A percentile compares a stretch with the other conserved stretches of the same genome.
These are phyloP conservation scores for Rauvolfia tetraphylla DNA, from an alignment of 257 asterid genomes.

Conservation along the genomic window DNA sequence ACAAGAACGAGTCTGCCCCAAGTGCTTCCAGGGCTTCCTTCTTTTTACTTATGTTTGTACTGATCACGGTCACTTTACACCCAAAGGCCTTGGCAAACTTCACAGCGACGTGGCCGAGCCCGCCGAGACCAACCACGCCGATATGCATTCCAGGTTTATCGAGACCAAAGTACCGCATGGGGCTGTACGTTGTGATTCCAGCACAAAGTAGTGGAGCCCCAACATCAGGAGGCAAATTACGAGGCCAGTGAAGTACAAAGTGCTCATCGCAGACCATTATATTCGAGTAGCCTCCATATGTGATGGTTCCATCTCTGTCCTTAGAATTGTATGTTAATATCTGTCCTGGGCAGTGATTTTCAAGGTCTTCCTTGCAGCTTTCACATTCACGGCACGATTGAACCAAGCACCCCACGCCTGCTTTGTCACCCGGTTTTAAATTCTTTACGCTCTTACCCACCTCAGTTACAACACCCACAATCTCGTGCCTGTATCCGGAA, in stretches of 20 bases:
- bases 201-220: constrained; percentile 64
- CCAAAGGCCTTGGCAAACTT: constrained; percentile 64
- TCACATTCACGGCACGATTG: constrained; percentile 7
- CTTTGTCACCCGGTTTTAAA: constrained; percentile 16
- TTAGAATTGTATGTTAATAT: constrained; percentile 30
- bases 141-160: constrained; percentile 46
- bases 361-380: constrained; percentile 1
- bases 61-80: constrained; percentile 45
- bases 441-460: constrained; percentile 11
- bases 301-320: constrained; percentile 36
- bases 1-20: constrained; percentile 49
- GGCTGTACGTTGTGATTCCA: constrained; percentile 59
- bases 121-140: constrained; percentile 55
- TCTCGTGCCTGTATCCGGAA: constrained; percentile 10
- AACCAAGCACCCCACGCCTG: constrained; percentile 18
- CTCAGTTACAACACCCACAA: constrained; percentile 17
- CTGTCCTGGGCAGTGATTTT: constrained; percentile 38
- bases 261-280: constrained; percentile 54
- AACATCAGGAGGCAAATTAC: constrained; percentile 38
- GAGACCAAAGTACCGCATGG: constrained; percentile 45
- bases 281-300: constrained; percentile 58
- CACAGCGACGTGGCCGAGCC: constrained; percentile 53
- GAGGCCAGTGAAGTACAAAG: constrained; percentile 51
- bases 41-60: constrained; percentile 43
- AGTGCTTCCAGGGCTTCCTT: constrained; percentile 39